Evolutionary conservation across 2,329 filamentous ascomycete species (phyloP), one percentile per base, ranked within the genome.

Genomic region (Pseudopithomyces maydicus): DNA sequence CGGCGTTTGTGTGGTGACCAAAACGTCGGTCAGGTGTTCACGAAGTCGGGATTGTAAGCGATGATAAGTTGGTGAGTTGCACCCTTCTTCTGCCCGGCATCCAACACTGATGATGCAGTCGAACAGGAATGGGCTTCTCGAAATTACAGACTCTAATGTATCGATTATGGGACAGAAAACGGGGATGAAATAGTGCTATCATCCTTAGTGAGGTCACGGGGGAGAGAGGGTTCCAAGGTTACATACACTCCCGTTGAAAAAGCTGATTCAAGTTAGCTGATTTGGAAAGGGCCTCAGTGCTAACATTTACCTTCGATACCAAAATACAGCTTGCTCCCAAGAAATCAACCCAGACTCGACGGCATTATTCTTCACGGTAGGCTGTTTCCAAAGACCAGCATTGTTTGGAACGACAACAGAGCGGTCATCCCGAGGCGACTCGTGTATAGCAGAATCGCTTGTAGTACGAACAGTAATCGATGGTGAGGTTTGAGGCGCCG

Each of bases 31-130:
- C n/a, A 81, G 57, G 54, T 80, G 78, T 33, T 73, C 71, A 10
- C 73, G 66, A 6, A 75, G 59, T 19, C 67, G 58, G n/a, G 62
- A 61, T 36, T 73, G 69, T 1, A 76, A 58, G n/a, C 63, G 65
- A 43, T 65, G 71, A 60, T 77, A 80, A 14, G 67, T 69, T 0
- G 70, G 54, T 0, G 78, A 79, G 17, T 75, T 71, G 10, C 75
- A 74, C 4, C 79, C 79, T 52, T 69, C 73, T n/a, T 78, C 76
- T 2, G 81, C 78, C 12, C 81, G 79, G 60, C 81, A 83, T 2
- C 83, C 83, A 22, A 84, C 78, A 1, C 81, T 79, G 54, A 82
- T 80, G 7, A 85, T 81, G 1, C 79, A 76, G 59, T 83, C 81
- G 46, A 85, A 79, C 0, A 85, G 71, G 15, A 85, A 77, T 2